Evolutionary conservation across 176 grass and related monocot species (phyloP), one percentile per base, ranked within the genome.

Genomic region (Oryza brachyantha): DNA sequence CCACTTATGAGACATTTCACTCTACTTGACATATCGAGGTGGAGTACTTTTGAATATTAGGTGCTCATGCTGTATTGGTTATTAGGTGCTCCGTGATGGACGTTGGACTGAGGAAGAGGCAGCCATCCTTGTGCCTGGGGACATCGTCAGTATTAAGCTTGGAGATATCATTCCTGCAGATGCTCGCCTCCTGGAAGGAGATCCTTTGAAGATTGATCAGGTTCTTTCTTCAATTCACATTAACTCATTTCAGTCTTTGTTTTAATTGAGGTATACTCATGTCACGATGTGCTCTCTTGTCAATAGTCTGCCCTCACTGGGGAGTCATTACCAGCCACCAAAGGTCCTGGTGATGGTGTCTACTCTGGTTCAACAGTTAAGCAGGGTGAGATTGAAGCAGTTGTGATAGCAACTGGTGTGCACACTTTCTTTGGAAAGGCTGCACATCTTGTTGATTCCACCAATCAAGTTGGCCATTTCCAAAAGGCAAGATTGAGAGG

Each of bases 51-150:
- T 74, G 29, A 37, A 52, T 62, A 14, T 13, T 65, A n/a, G 60
- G 19, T 64, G 55, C n/a, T 22, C 26, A 82, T 29, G 42, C 8
- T 67, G 34, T 74, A 8, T 64, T 65, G 59, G 21, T 73, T 29
- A 14, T 19, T 68, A 81, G 77, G 82, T 89, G 43, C 59, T 85
- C 54, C 68, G 80, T n/a, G 75, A 84, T 63, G 86, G 81, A 8
- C 25, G 8, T 61, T 63, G 61, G 28, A 29, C 26, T 2, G 61
- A 29, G 61, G 26, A 31, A 29, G 61, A 63, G 1, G 61, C 28
- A 16, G 28, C 28, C 28, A 32, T 63, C 28, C 61, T 63, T 16
- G 28, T 32, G 27, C 25, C 61, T 29, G 61, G 61, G 13, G 61
- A 63, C 61, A 63, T 63, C 61, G 17, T 63, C 61, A 63, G 61